Evolutionary conservation across 192 early-diverging fungal species (phyloP).

Genomic region (Chytriomyces confervae): DNA sequence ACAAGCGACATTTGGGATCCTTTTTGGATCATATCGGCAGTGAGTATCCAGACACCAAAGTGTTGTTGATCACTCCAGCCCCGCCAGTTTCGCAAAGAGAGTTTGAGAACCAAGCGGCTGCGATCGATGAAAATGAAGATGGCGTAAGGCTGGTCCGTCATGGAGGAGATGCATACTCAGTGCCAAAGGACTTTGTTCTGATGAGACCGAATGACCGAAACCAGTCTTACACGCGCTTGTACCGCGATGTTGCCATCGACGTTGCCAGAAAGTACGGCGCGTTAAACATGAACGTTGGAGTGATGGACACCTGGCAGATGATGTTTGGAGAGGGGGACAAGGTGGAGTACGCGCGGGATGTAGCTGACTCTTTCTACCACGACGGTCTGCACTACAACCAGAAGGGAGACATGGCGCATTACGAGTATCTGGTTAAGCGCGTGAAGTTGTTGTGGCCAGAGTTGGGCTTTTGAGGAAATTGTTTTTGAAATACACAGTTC

Average conservation of each 20-base stretch:
- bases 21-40: background rate
- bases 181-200: background rate
- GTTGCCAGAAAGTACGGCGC: background rate
- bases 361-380: conserved; percentile 19
- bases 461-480: conserved; percentile 13
- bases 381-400: conserved; percentile 30
- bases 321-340: background rate
- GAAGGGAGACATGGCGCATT: conserved; percentile 6
- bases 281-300: background rate
- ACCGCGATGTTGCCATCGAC: conserved; percentile 8
- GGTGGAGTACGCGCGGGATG: conserved; percentile 20
- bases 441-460: conserved; percentile 15
- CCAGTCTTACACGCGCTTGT: conserved; percentile 3
- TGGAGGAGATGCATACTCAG: too few relatives aligned
- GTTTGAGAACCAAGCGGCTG: background rate
- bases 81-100: conserved; percentile 20
- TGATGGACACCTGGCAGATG: conserved; percentile 29
- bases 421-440: background rate
- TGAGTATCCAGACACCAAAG: background rate
- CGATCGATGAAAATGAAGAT: too few relatives aligned
- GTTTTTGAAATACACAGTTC: too few relatives aligned
- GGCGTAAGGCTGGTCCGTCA: too few relatives aligned
- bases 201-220: conserved; percentile 13
- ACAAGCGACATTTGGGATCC: background rate
- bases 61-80: conserved; percentile 14